Conservation (phyloP, 2,329 filamentous ascomycete species). For the Diaporthe sp. region DNA sequence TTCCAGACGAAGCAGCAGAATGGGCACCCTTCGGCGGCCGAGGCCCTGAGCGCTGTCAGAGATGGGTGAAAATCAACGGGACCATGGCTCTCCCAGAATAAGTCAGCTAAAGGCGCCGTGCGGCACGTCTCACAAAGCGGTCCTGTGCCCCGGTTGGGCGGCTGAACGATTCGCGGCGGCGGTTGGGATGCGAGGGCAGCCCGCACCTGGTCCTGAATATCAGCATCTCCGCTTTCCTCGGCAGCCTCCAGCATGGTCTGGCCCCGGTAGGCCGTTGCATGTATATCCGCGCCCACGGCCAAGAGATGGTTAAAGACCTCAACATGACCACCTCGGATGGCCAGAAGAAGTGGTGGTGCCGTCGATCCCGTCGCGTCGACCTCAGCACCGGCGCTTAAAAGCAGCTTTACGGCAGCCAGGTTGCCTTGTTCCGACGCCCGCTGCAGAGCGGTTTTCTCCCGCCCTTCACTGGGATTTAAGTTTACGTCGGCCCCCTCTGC, state of each 20-base stretch:
- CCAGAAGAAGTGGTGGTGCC: not conserved
- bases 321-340: not conserved
- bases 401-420: not conserved
- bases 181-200: not conserved
- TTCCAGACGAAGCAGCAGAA: not conserved
- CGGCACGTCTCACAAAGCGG: not conserved
- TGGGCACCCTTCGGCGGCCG: not conserved
- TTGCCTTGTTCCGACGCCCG: not conserved
- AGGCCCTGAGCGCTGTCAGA: not conserved
- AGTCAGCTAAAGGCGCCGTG: not conserved
- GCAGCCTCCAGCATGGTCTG: conserved; percentile 5
- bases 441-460: not conserved
- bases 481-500: not conserved
- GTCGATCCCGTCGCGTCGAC: not conserved
- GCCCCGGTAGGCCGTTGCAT: not conserved
- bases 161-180: not conserved
- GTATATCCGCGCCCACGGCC: not conserved
- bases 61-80: not conserved
- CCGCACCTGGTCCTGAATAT: not conserved
- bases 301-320: not conserved
- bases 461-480: not conserved
- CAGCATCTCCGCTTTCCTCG: not conserved
- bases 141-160: not conserved
- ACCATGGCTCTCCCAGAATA: not conserved
- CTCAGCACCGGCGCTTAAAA: not conserved